Percentiles rank a stretch among this genome's conserved stretches.
Conservation (phyloP, 192 early-diverging fungal genomes). For the Haplosporangium gracile region DNA sequence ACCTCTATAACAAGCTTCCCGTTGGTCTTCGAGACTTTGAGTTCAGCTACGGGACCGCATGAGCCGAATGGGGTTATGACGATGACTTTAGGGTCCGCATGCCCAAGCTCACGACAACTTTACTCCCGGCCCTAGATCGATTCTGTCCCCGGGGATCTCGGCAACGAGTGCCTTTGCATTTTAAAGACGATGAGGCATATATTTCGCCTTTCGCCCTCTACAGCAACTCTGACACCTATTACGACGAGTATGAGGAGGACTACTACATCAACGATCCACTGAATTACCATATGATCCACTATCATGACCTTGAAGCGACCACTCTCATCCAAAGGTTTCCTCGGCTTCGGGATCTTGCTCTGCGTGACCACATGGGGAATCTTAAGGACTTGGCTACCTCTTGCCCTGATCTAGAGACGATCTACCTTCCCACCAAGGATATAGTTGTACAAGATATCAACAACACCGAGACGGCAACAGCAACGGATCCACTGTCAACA, state of each 20-base stretch:
- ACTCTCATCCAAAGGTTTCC: not conserved
- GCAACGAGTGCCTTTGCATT: not conserved
- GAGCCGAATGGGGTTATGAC: too few species aligned
- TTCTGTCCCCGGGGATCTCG: not conserved
- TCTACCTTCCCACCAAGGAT: not conserved
- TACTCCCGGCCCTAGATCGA: not conserved
- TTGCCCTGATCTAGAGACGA: slow-evolving; percentile 3
- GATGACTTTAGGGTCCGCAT: too few species aligned
- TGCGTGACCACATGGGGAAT: not conserved
- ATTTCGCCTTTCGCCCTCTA: not conserved
- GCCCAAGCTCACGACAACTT: not conserved
- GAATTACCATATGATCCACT: too few species aligned
- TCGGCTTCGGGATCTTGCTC: not conserved
- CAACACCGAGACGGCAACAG: not conserved
- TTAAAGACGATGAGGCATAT: not conserved
- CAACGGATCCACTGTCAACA: not conserved
- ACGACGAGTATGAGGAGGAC: too few species aligned
- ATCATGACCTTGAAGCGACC: not conserved
- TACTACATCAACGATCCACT: too few species aligned
- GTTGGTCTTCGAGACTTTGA: not conserved
- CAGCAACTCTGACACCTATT: too few species aligned
- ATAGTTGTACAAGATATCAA: too few species aligned
- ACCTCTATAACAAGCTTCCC: not conserved
- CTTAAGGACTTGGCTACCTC: not conserved
- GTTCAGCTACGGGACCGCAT: not conserved